phyloP scores from a whole-genome alignment of 192 early-diverging fungal species.

The Entomortierella lignicola region DNA sequence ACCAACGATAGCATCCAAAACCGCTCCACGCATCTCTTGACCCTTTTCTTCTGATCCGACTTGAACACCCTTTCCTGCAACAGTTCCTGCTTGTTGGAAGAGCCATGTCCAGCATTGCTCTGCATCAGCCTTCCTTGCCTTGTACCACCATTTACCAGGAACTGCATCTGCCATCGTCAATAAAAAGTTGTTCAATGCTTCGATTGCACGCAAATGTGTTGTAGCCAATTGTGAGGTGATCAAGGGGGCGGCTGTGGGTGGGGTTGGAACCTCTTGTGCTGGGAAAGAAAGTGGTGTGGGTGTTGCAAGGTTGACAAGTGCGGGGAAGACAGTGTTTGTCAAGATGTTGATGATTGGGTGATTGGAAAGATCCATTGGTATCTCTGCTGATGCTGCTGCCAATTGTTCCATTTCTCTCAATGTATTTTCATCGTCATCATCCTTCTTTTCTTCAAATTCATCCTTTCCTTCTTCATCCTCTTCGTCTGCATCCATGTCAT shows the following conservation, averaged over 20 bases:
- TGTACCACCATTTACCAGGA: conserved; percentile 74
- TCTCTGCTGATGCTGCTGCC: conserved; percentile 50
- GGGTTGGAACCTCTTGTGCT: conserved; percentile 47
- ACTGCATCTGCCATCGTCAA: conserved; percentile 75
- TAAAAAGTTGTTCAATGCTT: conserved; percentile 82
- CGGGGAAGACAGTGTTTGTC: conserved; percentile 60
- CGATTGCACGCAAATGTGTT: conserved; percentile 74
- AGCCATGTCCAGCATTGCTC: conserved; percentile 69
- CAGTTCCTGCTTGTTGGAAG: conserved; percentile 64
- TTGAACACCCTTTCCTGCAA: conserved; percentile 62
- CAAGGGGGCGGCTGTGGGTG: conserved; percentile 36
- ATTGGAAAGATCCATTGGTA: conserved; percentile 54
- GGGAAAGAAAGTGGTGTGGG: conserved; percentile 64
- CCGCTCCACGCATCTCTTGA: conserved; percentile 61
- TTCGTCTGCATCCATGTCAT: conserved; percentile 57
- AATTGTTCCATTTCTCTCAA: conserved; percentile 58
- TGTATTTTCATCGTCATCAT: conserved; percentile 55
- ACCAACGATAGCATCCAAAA: conserved; percentile 75
- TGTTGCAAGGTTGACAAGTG: conserved; percentile 59
- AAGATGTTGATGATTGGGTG: conserved; percentile 61
- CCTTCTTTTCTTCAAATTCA: conserved; percentile 63
- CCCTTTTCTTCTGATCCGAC: conserved; percentile 63
- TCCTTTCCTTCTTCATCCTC: conserved; percentile 44
- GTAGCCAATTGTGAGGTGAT: conserved; percentile 65
- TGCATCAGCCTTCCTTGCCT: conserved; percentile 55